These are phyloP conservation scores for Citrus hindsii DNA, from an alignment of 345 rosid genomes.

Conservation along the genomic window DNA sequence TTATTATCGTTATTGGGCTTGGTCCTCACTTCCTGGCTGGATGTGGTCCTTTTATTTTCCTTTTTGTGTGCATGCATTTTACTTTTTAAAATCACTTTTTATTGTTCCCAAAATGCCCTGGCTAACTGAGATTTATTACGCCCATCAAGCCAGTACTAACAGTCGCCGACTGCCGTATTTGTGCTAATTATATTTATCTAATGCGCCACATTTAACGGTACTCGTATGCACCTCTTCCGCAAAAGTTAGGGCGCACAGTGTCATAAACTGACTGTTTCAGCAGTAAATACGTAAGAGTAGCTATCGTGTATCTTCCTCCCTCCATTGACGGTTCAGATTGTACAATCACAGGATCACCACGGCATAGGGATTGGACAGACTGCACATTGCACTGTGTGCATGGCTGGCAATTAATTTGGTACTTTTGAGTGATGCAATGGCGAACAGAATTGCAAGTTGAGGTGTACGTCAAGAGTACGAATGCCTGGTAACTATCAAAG, in stretches of 20 bases:
- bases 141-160: neutral
- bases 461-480: slow-evolving; percentile 25
- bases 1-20: slow-evolving; percentile 34
- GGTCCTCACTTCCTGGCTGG: neutral
- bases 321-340: too few relatives aligned
- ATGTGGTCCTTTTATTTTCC: neutral
- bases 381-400: neutral
- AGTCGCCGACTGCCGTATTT: neutral
- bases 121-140: neutral
- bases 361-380: neutral
- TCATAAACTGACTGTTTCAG: neutral
- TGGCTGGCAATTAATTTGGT: neutral
- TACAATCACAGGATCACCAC: too few relatives aligned
- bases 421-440: neutral
- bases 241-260: neutral
- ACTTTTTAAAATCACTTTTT: neutral
- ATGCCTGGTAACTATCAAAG: slow-evolving; percentile 19
- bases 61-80: neutral
- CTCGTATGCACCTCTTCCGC: neutral
- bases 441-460: slow-evolving; percentile 23
- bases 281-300: too few relatives aligned
- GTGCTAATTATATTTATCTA: neutral
- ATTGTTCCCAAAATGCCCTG: neutral
- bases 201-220: neutral
- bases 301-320: too few relatives aligned